Evolutionary conservation across 192 early-diverging fungal genomes (phyloP).

Genomic region (Rhizoclosmatium sp.): DNA sequence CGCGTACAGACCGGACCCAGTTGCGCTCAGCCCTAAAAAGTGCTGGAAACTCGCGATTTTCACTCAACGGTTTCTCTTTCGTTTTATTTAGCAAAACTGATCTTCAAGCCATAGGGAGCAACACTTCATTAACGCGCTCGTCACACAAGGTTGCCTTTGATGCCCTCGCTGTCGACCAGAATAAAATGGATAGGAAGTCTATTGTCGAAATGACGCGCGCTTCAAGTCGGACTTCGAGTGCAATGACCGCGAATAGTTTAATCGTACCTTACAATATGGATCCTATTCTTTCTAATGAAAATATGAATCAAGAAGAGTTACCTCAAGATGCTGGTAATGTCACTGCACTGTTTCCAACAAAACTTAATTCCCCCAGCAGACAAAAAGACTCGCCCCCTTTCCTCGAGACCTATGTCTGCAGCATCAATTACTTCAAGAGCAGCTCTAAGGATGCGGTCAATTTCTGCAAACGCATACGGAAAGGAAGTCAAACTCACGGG

Average conservation of each 20-base stretch:
- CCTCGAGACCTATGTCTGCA: not conserved
- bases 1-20: not conserved
- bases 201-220: not conserved
- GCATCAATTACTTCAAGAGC: not conserved
- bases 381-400: not conserved
- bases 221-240: not conserved
- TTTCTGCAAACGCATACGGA: conserved; percentile 5
- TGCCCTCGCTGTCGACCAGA: not conserved
- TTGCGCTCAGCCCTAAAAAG: conserved; percentile 19
- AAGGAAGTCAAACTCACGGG: conserved; percentile 23
- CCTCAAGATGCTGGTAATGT: not conserved
- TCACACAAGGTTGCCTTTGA: conserved; percentile 13
- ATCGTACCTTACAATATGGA: not conserved
- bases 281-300: not conserved
- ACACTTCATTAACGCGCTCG: not conserved
- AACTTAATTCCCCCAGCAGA: not conserved
- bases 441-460: conserved; percentile 10
- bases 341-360: not conserved
- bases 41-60: conserved; percentile 11
- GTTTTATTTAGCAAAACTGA: not conserved
- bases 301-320: not conserved
- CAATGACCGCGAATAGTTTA: not conserved
- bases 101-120: not conserved
- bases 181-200: not conserved
- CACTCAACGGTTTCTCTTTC: not conserved